phyloP scores from a whole-genome alignment of 805 yeast genomes.

The Clavispora carvajalis region DNA sequence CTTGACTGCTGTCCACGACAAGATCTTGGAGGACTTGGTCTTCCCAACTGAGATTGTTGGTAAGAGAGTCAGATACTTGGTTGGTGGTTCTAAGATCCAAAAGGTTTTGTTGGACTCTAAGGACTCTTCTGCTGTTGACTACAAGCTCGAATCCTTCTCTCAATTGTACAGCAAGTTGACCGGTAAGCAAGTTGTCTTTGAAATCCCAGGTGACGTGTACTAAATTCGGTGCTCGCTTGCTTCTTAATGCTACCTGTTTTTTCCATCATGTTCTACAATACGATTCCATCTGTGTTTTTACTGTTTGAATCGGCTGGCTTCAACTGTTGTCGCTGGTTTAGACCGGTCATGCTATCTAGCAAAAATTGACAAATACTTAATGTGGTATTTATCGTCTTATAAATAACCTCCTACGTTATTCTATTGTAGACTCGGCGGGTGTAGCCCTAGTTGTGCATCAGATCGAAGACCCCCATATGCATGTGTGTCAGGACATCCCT shows the following conservation, averaged over 20 bases:
- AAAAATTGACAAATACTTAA: slow-evolving; percentile 17
- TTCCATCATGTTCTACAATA: slow-evolving; percentile 7
- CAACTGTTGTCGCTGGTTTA: slow-evolving; percentile 1
- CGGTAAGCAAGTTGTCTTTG: slow-evolving; percentile 99
- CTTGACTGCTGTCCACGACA: slow-evolving; percentile 97
- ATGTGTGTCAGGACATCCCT: no score
- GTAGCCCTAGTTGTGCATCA: no score
- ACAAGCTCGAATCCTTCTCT: slow-evolving; percentile 99
- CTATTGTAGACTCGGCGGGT: not conserved
- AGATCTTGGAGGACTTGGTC: slow-evolving; percentile 96
- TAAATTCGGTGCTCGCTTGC: slow-evolving; percentile 16
- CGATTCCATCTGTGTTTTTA: slow-evolving; percentile 13
- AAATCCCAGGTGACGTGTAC: slow-evolving; percentile 58
- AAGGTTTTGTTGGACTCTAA: slow-evolving; percentile 96
- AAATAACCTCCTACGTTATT: slow-evolving; percentile 16
- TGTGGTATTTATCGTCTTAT: slow-evolving; percentile 17
- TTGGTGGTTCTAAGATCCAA: slow-evolving; percentile 98
- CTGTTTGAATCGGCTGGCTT: slow-evolving; percentile 13
- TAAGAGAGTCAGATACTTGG: slow-evolving; percentile 98
- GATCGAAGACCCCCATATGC: no score
- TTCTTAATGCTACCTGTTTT: slow-evolving; percentile 5
- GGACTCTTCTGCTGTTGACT: slow-evolving; percentile 94
- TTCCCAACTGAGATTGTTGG: slow-evolving; percentile 99
- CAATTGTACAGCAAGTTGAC: slow-evolving; percentile 97
- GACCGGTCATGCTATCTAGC: slow-evolving; percentile 15